A percentile compares a stretch with the other conserved stretches of the same genome.
phyloP scores from a whole-genome alignment of 176 grass and related monocot species.

The Avena sativa region DNA sequence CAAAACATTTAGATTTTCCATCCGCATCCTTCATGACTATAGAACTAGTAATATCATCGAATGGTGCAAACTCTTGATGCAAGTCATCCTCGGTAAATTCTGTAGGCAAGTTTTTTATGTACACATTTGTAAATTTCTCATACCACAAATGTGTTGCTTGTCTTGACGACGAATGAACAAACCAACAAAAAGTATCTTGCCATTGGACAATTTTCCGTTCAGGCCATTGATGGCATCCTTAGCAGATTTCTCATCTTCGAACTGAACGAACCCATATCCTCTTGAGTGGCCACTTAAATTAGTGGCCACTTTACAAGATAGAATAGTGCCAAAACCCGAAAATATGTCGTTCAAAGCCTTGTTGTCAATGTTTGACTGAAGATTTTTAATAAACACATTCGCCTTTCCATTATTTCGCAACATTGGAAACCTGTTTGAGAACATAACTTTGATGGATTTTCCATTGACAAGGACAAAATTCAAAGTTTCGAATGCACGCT shows the following conservation, averaged over 20 bases:
- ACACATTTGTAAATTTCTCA: slow-evolving; percentile 54
- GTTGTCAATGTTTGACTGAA: too few species aligned
- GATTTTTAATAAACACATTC: too few species aligned
- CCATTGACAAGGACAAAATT: too few species aligned
- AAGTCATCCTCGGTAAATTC: slow-evolving; percentile 47
- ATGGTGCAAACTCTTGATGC: slow-evolving; percentile 34
- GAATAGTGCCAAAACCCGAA: slow-evolving; percentile 41
- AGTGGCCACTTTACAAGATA: slow-evolving; percentile 62
- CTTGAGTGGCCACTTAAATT: slow-evolving; percentile 44
- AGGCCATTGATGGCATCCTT: slow-evolving; percentile 48
- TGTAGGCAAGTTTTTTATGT: slow-evolving; percentile 56
- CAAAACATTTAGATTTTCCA: slow-evolving; percentile 55
- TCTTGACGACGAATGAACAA: slow-evolving; percentile 30
- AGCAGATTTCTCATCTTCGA: slow-evolving; percentile 41
- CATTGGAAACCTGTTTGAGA: too few species aligned
- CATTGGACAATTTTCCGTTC: slow-evolving; percentile 57
- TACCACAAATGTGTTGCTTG: not conserved
- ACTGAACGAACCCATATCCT: slow-evolving; percentile 61
- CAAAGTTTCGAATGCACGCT: too few species aligned
- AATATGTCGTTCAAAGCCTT: slow-evolving; percentile 47
- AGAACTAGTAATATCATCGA: slow-evolving; percentile 55
- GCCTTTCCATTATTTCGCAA: too few species aligned
- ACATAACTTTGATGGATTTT: too few species aligned
- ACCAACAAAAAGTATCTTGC: slow-evolving; percentile 45
- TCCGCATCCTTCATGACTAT: slow-evolving; percentile 49